These are phyloP conservation scores for Penicillium antarcticum DNA, from an alignment of 495 filamentous ascomycete species.

Conservation along the genomic window DNA sequence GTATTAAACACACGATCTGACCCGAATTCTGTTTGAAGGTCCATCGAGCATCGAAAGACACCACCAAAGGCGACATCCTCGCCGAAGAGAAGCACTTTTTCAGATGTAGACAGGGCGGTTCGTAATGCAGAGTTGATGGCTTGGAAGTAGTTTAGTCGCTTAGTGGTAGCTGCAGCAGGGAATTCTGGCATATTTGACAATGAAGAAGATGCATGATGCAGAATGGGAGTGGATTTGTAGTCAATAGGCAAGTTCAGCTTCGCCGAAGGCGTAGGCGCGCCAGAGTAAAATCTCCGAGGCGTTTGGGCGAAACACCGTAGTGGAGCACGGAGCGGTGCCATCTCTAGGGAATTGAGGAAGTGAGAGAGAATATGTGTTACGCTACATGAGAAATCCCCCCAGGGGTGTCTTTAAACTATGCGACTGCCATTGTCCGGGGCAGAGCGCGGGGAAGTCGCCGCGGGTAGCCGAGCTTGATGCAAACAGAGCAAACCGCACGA, in stretches of 20 bases:
- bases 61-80: slow-evolving; percentile 97
- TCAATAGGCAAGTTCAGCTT: slow-evolving; percentile 84
- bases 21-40: slow-evolving; percentile 82
- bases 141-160: slow-evolving; percentile 87
- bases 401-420: slow-evolving; percentile 9
- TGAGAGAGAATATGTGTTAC: neutral
- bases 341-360: neutral
- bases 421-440: slow-evolving; percentile 6
- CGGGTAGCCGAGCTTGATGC: slow-evolving; percentile 16
- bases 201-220: slow-evolving; percentile 73
- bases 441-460: slow-evolving; percentile 23
- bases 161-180: slow-evolving; percentile 65
- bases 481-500: slow-evolving; percentile 6
- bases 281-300: slow-evolving; percentile 23
- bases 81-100: slow-evolving; percentile 86
- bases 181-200: slow-evolving; percentile 61
- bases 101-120: slow-evolving; percentile 77
- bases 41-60: slow-evolving; percentile 93
- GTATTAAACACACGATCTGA: slow-evolving; percentile 94
- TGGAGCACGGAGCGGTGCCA: slow-evolving; percentile 12
- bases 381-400: neutral
- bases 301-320: slow-evolving; percentile 12
- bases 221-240: slow-evolving; percentile 75
- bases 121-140: slow-evolving; percentile 87
- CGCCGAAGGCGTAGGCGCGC: slow-evolving; percentile 40